These are phyloP conservation scores for Pythium pectinolyticum DNA, from an alignment of 352 stramenopile species.

Conservation along the genomic window DNA sequence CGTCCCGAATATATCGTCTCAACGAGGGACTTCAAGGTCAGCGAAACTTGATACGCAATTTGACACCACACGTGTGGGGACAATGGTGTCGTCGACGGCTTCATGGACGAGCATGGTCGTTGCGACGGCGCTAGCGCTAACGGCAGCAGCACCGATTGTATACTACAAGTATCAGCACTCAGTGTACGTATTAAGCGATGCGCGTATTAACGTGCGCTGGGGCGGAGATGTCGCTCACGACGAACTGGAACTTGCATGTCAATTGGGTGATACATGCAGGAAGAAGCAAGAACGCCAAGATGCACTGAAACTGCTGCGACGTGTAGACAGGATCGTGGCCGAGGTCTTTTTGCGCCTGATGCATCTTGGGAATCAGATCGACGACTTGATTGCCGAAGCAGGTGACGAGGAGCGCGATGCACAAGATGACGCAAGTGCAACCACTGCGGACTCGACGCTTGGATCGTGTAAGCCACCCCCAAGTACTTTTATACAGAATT, in stretches of 20 bases:
- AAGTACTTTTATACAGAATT: neutral
- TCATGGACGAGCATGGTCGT: conserved; percentile 25
- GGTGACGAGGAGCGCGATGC: conserved; percentile 9
- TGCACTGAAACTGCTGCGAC: conserved; percentile 62
- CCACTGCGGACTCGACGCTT: conserved; percentile 40
- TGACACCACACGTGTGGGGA: neutral
- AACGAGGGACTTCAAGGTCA: conserved; percentile 28
- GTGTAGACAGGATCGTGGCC: conserved; percentile 70
- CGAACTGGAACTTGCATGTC: too few species aligned
- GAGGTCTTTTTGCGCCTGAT: conserved; percentile 66
- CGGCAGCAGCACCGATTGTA: conserved; percentile 33
- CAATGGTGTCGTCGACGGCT: neutral
- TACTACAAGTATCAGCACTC: conserved; percentile 43
- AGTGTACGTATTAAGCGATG: conserved; percentile 31
- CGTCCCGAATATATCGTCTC: neutral
- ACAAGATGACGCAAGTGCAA: conserved; percentile 23
- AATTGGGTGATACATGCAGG: conserved; percentile 24
- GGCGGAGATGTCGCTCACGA: neutral
- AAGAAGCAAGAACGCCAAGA: conserved; percentile 41
- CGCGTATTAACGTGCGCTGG: conserved; percentile 7
- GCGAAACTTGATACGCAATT: neutral
- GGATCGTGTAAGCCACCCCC: conserved; percentile 54
- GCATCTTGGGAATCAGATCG: conserved; percentile 63
- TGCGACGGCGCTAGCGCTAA: conserved; percentile 24
- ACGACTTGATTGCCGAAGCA: conserved; percentile 58